Conservation (phyloP, 2,329 filamentous ascomycete genomes). For the Parasarocladium wereldwijsianum region DNA sequence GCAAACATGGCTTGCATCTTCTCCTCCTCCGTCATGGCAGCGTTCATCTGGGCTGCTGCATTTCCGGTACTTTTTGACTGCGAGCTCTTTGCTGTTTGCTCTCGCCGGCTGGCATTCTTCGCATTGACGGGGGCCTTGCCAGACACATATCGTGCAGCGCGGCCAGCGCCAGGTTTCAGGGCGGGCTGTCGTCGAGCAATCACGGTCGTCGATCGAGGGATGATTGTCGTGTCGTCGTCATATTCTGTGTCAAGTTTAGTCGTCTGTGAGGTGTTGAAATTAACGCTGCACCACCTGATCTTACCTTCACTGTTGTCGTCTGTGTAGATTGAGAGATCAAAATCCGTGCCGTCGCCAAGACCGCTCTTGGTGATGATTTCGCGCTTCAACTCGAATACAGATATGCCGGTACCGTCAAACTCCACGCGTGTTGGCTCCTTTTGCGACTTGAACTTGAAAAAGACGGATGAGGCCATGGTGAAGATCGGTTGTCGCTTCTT, state of each 20-base stretch:
- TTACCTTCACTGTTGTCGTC: slow-evolving; percentile 84
- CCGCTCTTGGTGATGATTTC: slow-evolving; percentile 94
- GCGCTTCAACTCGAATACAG: slow-evolving; percentile 95
- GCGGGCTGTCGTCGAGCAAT: slow-evolving; percentile 79
- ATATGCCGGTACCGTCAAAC: slow-evolving; percentile 95
- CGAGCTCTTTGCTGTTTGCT: slow-evolving; percentile 43
- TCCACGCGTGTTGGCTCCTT: slow-evolving; percentile 89
- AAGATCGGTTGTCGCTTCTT: too few species aligned
- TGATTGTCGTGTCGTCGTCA: slow-evolving; percentile 94
- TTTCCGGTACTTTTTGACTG: slow-evolving; percentile 40
- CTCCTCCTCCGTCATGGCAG: slow-evolving; percentile 82
- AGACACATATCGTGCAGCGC: slow-evolving; percentile 87
- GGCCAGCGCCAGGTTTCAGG: slow-evolving; percentile 69
- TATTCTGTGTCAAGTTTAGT: slow-evolving; percentile 51
- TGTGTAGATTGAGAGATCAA: slow-evolving; percentile 87
- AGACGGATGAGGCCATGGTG: slow-evolving; percentile 89
- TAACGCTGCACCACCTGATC: slow-evolving; percentile 14
- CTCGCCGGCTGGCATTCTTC: slow-evolving; percentile 60
- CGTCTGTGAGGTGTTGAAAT: neutral
- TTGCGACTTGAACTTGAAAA: slow-evolving; percentile 99
- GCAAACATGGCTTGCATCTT: slow-evolving; percentile 86
- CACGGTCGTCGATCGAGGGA: slow-evolving; percentile 86
- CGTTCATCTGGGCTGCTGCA: slow-evolving; percentile 52
- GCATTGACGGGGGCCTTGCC: slow-evolving; percentile 88
- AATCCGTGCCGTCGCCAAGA: slow-evolving; percentile 88